Conservation (phyloP, 768 basidiomycete genomes). For the Naganishia friedmannii region DNA sequence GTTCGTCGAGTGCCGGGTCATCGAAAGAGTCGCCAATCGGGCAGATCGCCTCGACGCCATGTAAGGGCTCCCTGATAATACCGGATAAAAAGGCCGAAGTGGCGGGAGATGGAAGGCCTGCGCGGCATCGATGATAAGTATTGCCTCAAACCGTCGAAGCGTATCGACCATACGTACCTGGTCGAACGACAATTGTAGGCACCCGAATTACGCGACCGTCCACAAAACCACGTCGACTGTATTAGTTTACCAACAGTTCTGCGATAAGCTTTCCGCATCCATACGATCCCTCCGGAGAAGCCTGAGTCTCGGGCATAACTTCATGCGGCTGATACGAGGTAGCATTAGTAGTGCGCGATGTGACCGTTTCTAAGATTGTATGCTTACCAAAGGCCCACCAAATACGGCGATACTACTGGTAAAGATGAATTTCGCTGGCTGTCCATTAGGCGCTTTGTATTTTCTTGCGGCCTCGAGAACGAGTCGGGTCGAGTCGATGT, state of each 20-base stretch:
- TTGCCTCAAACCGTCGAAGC: not conserved
- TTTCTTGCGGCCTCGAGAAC: slow-evolving; percentile 49
- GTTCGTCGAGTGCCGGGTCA: slow-evolving; percentile 39
- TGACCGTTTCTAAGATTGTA: not conserved
- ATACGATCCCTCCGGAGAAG: slow-evolving; percentile 61
- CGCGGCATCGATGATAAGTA: not conserved
- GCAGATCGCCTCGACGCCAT: slow-evolving; percentile 58
- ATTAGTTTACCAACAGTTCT: slow-evolving; percentile 64
- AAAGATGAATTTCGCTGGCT: slow-evolving; percentile 60
- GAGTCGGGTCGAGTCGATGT: slow-evolving; percentile 60
- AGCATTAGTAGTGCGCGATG: not conserved
- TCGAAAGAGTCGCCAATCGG: slow-evolving; percentile 55
- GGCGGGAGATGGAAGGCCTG: slow-evolving; percentile 59
- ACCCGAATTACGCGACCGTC: slow-evolving; percentile 64
- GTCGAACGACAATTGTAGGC: slow-evolving; percentile 62
- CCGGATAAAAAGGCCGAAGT: slow-evolving; percentile 63
- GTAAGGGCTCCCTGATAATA: slow-evolving; percentile 63
- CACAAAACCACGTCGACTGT: slow-evolving; percentile 60
- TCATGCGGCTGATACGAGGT: slow-evolving; percentile 44
- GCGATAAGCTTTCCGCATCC: slow-evolving; percentile 61
- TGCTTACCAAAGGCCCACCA: slow-evolving; percentile 55
- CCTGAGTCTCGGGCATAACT: slow-evolving; percentile 57
- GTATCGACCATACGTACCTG: slow-evolving; percentile 33
- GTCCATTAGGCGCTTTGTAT: slow-evolving; percentile 33
- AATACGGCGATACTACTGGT: slow-evolving; percentile 64